Base-by-base conservation (phyloP, 805 yeast genomes). In the Ogataea salicorniae region DNA sequence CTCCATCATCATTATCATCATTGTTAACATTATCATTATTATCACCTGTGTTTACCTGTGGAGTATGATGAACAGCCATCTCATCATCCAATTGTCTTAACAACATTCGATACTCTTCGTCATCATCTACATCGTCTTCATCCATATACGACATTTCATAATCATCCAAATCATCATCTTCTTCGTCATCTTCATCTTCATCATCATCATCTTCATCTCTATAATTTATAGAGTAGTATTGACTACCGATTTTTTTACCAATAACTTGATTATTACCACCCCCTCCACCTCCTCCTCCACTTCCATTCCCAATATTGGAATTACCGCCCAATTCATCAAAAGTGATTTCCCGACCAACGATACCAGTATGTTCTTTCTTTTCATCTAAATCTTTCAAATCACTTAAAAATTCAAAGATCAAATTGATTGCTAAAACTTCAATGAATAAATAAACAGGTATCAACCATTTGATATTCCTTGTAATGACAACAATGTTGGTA, bases 361-460 rank as follows among this genome's bases (percentile, higher is more conserved):
- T 77, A 0, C 84, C 84, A 52, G 69, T 67, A 42, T 74, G 66
- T 51, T 83, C 88, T 29, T 68, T 61, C 33, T 72, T 63, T 50
- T 73, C 70, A 51, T 80, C 83, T 39, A 77, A 58, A 16, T 70
- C 57, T 51, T 77, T 74, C 38, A 81, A 79, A 39, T 79, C 74
- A 55, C 70, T 76, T 9, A 81, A 62, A 84, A 88, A 80, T 63
- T 83, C 88, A 84, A 87, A 83, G 1, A 80, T 71, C 22, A 79
- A 69, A 1, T 82, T 76, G 16, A 75, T 66, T 4, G 80, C 63
- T 34, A 79, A 70, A 15, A 80, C 70, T 42, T 77, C 76, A 6
- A 79, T 56, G 37, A 81, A 71, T 4, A 76, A 68, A 13, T 73
- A 56, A 5, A 77, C 66, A 31, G 70, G 67, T 0, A 75, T 63